Conservation (phyloP, 1,139 yeast species). For the Saccharomyces hybrid region DNA sequence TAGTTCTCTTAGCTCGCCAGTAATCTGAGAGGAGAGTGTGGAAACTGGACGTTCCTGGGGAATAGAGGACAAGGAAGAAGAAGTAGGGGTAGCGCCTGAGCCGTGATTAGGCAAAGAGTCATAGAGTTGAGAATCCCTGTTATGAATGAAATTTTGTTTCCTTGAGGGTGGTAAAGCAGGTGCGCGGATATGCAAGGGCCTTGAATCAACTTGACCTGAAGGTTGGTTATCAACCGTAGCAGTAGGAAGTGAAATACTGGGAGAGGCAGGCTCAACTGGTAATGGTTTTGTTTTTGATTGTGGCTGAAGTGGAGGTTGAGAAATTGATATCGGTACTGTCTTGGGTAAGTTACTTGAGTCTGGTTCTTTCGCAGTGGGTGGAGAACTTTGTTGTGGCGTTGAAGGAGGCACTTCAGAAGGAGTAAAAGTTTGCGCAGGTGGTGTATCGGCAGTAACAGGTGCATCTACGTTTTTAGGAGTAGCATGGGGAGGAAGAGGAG, state of each 20-base stretch:
- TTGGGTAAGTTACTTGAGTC: neutral
- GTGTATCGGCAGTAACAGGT: neutral
- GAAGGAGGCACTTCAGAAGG: neutral
- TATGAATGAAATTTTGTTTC: constrained; percentile 28
- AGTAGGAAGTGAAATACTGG: neutral
- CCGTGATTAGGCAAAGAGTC: neutral
- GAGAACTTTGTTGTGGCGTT: neutral
- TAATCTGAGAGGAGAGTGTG: constrained; percentile 17
- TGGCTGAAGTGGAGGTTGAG: constrained; percentile 23
- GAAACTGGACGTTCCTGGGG: constrained; percentile 4
- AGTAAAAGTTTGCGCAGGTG: neutral
- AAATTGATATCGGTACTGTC: constrained; percentile 10
- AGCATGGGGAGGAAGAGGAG: neutral
- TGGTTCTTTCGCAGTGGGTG: neutral
- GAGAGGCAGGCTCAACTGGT: constrained; percentile 10
- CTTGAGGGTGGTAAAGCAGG: constrained; percentile 54
- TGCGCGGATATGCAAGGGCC: constrained; percentile 21
- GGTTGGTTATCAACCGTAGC: neutral
- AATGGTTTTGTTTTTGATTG: constrained; percentile 7
- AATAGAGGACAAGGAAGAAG: neutral
- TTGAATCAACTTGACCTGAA: constrained; percentile 2
- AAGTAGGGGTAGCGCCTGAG: neutral
- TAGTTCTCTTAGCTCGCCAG: constrained; percentile 28
- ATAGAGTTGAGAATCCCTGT: neutral
- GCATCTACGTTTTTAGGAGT: neutral